Percentiles rank a stretch among this genome's conserved stretches.
Conservation (phyloP, 2,329 filamentous ascomycete species). For the Colletotrichum destructivum region DNA sequence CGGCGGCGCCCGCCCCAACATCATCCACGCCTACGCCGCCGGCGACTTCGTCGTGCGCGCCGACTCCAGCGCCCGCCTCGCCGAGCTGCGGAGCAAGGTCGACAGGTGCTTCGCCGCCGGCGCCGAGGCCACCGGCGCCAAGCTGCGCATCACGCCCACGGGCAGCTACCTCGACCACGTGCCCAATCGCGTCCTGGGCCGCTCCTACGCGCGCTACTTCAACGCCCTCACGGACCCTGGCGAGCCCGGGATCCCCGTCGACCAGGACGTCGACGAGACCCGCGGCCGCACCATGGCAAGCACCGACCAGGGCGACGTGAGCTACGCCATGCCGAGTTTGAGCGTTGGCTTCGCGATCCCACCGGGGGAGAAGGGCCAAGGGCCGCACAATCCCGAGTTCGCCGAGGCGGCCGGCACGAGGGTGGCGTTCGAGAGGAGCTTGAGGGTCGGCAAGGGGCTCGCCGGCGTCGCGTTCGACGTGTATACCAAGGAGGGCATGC, state of each 20-base stretch:
- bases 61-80: slow-evolving; percentile 51
- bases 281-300: slow-evolving; percentile 64
- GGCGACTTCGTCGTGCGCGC: slow-evolving; percentile 51
- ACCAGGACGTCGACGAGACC: slow-evolving; percentile 58
- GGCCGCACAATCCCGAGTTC: slow-evolving; percentile 46
- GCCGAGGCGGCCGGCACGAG: slow-evolving; percentile 44
- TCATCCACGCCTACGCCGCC: slow-evolving; percentile 67
- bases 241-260: slow-evolving; percentile 49
- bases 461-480: slow-evolving; percentile 46
- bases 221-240: slow-evolving; percentile 54
- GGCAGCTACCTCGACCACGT: slow-evolving; percentile 69
- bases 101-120: slow-evolving; percentile 59
- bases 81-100: slow-evolving; percentile 58
- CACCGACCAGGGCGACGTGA: slow-evolving; percentile 73
- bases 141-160: slow-evolving; percentile 58
- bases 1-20: slow-evolving; percentile 68
- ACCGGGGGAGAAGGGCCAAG: slow-evolving; percentile 49
- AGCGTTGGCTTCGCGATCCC: slow-evolving; percentile 67
- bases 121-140: slow-evolving; percentile 62
- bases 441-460: slow-evolving; percentile 46
- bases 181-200: slow-evolving; percentile 65
- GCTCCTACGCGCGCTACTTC: slow-evolving; percentile 61
- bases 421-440: slow-evolving; percentile 44
- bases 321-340: slow-evolving; percentile 70
- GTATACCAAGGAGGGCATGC: slow-evolving; percentile 42